phyloP scores from a whole-genome alignment of 2,329 filamentous ascomycete genomes.

The Neofusicoccum ribis region DNA sequence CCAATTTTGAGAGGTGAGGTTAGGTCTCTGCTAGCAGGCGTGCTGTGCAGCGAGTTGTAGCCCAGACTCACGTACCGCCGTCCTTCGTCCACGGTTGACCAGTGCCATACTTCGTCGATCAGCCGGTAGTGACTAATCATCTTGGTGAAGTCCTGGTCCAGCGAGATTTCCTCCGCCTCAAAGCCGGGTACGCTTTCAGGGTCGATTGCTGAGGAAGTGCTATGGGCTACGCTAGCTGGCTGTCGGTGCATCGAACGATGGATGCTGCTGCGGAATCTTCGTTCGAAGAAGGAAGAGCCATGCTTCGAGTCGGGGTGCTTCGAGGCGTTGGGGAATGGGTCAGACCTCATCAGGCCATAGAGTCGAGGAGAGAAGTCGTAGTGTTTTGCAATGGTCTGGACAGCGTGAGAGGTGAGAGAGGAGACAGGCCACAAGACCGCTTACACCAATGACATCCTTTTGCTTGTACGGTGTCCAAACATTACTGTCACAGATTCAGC shows the following conservation, averaged over 20 bases:
- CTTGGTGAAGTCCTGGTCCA: not conserved
- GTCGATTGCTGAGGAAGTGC: not conserved
- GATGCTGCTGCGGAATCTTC: not conserved
- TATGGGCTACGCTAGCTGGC: not conserved
- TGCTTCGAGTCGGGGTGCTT: conserved; percentile 22
- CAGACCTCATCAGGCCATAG: conserved; percentile 62
- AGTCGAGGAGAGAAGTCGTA: conserved; percentile 71
- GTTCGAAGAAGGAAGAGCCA: conserved; percentile 19
- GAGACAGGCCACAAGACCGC: not conserved
- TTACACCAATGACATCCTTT: conserved; percentile 52
- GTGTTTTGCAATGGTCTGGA: conserved; percentile 53
- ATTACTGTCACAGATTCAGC: conserved; percentile 50
- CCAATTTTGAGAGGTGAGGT: not conserved
- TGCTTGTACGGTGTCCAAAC: conserved; percentile 69
- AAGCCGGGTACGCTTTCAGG: not conserved
- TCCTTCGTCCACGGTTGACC: conserved; percentile 71
- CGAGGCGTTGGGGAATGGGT: conserved; percentile 43
- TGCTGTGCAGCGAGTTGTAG: conserved; percentile 63
- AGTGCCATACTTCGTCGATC: conserved; percentile 72
- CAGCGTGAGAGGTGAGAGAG: not conserved
- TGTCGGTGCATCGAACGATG: not conserved
- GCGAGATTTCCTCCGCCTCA: not conserved
- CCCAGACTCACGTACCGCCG: conserved; percentile 69
- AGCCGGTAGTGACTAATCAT: conserved; percentile 57
- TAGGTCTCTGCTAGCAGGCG: not conserved